These are phyloP conservation scores for Inga laurina DNA, from an alignment of 306 rosid genomes.

Conservation along the genomic window DNA sequence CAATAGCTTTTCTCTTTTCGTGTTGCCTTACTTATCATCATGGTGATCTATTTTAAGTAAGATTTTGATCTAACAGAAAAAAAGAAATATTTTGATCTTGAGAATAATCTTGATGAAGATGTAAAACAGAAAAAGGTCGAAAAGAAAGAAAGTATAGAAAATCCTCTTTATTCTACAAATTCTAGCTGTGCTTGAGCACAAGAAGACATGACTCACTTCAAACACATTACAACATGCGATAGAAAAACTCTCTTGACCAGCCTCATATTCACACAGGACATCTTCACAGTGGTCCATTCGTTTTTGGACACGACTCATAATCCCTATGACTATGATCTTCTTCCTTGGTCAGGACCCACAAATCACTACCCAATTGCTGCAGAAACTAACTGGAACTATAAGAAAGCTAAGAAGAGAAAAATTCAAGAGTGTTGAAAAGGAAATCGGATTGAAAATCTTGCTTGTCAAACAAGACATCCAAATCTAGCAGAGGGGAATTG, in stretches of 20 bases:
- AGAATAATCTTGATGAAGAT: not conserved
- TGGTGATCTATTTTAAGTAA: not conserved
- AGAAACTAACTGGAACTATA: not conserved
- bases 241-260: constrained; percentile 28
- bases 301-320: not conserved
- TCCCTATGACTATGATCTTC: not conserved
- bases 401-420: constrained; percentile 29
- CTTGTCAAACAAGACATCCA: constrained; percentile 46
- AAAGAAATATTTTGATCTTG: not conserved
- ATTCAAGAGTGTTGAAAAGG: constrained; percentile 40
- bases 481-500: constrained; percentile 60
- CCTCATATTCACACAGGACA: not conserved
- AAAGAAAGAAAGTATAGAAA: not conserved
- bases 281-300: constrained; percentile 10
- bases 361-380: constrained; percentile 1
- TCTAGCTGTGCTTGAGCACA: constrained; percentile 10
- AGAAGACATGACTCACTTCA: not conserved
- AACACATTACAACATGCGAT: constrained; percentile 25
- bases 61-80: not conserved
- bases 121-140: not conserved
- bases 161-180: constrained; percentile 14
- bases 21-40: not conserved
- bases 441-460: constrained; percentile 50
- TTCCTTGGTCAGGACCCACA: constrained; percentile 34
- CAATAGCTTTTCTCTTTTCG: not conserved